phyloP scores from a whole-genome alignment of 2,329 filamentous ascomycete genomes.

The Fusarium devonianum region DNA sequence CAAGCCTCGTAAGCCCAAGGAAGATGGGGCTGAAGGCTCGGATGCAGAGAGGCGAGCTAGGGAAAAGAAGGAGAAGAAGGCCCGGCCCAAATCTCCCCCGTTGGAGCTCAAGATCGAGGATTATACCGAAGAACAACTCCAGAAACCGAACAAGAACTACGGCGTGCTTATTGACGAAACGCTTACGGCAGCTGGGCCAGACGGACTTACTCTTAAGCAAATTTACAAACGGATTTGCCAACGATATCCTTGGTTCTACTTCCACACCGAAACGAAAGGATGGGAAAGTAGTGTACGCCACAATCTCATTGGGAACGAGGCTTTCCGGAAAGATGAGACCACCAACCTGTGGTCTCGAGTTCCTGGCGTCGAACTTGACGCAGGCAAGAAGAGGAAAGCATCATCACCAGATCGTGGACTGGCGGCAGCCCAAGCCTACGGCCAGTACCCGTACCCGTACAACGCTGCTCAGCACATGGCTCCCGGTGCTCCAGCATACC shows the following conservation, averaged over 20 bases:
- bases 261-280: conserved; percentile 67
- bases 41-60: conserved; percentile 63
- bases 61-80: conserved; percentile 68
- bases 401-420: conserved; percentile 59
- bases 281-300: conserved; percentile 72
- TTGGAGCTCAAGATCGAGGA: conserved; percentile 62
- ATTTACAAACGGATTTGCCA: conserved; percentile 68
- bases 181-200: conserved; percentile 59
- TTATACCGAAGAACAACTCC: conserved; percentile 64
- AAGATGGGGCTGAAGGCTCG: conserved; percentile 63
- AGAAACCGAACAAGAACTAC: conserved; percentile 69
- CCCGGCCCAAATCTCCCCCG: conserved; percentile 66
- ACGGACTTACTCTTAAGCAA: conserved; percentile 66
- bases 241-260: conserved; percentile 66
- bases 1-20: conserved; percentile 65
- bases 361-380: conserved; percentile 64
- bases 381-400: conserved; percentile 67
- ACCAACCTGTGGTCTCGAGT: conserved; percentile 65
- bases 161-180: conserved; percentile 68
- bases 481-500: conserved; percentile 44
- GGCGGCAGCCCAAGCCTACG: conserved; percentile 49
- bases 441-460: conserved; percentile 48
- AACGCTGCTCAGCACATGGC: conserved; percentile 47
- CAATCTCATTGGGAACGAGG: conserved; percentile 68
- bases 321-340: conserved; percentile 65